phyloP scores from a whole-genome alignment of 225 moss, liverwort and hornwort genomes.

The Neckera pumila region DNA sequence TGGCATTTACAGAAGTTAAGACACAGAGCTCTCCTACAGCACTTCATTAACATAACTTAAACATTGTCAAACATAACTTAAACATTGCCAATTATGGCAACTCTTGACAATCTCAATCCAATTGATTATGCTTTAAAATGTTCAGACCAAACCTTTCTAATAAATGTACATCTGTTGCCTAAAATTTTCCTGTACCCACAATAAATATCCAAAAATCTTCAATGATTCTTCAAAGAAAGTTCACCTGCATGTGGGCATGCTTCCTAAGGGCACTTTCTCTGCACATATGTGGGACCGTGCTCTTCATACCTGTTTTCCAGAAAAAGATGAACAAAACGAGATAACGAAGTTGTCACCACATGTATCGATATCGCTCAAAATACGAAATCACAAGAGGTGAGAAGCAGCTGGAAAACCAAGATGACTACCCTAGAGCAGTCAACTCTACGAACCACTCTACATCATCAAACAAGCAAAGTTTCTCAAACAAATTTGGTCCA shows the following conservation, averaged over 20 bases:
- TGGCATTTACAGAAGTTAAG: background rate
- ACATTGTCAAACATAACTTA: background rate
- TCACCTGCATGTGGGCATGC: background rate
- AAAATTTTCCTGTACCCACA: background rate
- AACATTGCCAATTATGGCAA: background rate
- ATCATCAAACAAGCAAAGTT: background rate
- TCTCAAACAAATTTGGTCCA: background rate
- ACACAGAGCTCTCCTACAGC: background rate
- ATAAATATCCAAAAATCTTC: background rate
- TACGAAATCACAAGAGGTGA: background rate
- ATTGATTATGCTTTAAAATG: background rate
- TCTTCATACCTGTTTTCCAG: constrained; percentile 34
- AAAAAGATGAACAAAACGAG: background rate
- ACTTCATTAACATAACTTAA: background rate
- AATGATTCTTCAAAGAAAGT: background rate
- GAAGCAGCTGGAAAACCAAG: background rate
- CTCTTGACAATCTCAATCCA: background rate
- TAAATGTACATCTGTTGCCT: constrained; percentile 13
- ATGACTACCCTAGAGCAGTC: background rate
- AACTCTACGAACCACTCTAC: background rate
- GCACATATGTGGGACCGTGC: constrained; percentile 58
- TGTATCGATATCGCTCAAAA: background rate
- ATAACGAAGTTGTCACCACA: background rate
- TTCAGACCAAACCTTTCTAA: background rate
- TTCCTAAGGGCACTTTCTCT: constrained; percentile 45